Evolutionary conservation across 2,329 filamentous ascomycete species (phyloP).

Genomic region (Penicillium digitatum): DNA sequence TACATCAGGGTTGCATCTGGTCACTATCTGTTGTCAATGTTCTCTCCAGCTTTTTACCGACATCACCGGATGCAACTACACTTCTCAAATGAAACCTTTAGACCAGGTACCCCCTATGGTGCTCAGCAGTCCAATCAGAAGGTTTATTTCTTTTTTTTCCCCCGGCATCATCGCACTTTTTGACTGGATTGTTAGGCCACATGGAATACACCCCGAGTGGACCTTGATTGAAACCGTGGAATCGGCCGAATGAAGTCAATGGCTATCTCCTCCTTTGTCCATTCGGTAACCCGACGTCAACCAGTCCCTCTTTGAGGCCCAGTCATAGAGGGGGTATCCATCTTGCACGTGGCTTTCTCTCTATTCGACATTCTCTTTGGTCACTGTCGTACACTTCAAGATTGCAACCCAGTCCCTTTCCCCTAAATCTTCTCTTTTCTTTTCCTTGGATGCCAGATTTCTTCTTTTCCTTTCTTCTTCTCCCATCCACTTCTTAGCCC

Average conservation of each 20-base stretch:
- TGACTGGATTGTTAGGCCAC: slow-evolving; percentile 13
- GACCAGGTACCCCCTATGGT: background rate
- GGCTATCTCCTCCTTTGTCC: background rate
- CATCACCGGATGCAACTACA: slow-evolving; percentile 31
- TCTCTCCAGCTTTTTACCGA: slow-evolving; percentile 21
- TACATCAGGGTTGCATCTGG: slow-evolving; percentile 25
- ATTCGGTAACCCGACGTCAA: background rate
- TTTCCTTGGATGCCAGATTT: background rate
- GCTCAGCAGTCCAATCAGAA: slow-evolving; percentile 9
- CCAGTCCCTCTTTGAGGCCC: background rate
- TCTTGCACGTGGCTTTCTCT: slow-evolving; percentile 4
- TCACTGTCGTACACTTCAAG: slow-evolving; percentile 25
- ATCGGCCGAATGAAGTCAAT: slow-evolving; percentile 9
- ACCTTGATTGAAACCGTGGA: background rate
- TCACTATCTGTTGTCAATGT: background rate
- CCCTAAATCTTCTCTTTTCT: slow-evolving; percentile 6
- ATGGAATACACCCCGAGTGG: slow-evolving; percentile 10
- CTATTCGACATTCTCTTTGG: slow-evolving; percentile 17
- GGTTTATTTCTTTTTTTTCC: background rate
- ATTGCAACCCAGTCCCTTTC: slow-evolving; percentile 24
- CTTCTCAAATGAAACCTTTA: slow-evolving; percentile 22
- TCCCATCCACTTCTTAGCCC: background rate
- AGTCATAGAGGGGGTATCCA: background rate
- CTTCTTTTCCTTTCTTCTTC: background rate
- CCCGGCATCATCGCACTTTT: slow-evolving; percentile 7